A percentile compares a stretch with the other conserved stretches of the same genome.
Evolutionary conservation across 495 filamentous ascomycete species (phyloP).

Genomic region (Neurospora discreta): DNA sequence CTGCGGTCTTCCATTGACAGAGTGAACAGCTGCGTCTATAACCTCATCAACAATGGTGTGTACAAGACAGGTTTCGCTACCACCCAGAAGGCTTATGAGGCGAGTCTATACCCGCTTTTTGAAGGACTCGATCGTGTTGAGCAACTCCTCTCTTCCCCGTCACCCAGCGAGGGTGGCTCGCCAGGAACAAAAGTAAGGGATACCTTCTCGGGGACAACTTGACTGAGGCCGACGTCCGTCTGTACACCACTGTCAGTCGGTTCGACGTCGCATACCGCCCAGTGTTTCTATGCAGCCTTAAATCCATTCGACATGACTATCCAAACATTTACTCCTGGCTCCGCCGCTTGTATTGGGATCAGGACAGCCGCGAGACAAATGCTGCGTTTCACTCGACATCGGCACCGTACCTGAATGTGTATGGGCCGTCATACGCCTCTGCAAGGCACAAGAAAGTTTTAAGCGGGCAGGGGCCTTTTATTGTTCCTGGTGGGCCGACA

Average conservation of each 20-base stretch:
- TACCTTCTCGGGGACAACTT: conserved; percentile 54
- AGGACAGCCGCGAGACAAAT: conserved; percentile 20
- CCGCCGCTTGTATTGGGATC: conserved; percentile 57
- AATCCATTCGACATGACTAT: conserved; percentile 66
- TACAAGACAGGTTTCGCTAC: conserved; percentile 43
- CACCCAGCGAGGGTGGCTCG: conserved; percentile 20
- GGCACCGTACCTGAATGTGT: conserved; percentile 25
- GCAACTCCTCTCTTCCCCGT: conserved; percentile 41
- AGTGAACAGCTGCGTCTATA: conserved; percentile 73
- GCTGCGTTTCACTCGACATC: conserved; percentile 45
- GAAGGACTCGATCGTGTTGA: conserved; percentile 59
- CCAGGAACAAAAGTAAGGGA: not conserved
- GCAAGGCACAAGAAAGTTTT: conserved; percentile 13
- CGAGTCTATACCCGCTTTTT: conserved; percentile 56
- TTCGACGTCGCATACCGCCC: conserved; percentile 75
- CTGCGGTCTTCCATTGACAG: conserved; percentile 57
- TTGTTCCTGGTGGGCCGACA: conserved; percentile 20
- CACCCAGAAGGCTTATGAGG: conserved; percentile 61
- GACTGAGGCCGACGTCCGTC: conserved; percentile 67
- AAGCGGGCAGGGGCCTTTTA: conserved; percentile 10
- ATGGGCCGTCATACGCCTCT: conserved; percentile 13
- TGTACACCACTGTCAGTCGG: conserved; percentile 68
- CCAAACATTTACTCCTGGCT: conserved; percentile 60
- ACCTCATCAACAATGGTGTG: conserved; percentile 78
- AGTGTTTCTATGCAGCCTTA: conserved; percentile 74